Evolutionary conservation across 2,329 filamentous ascomycete genomes (phyloP), one percentile per base, ranked within the genome.

Genomic region (Fusarium sp.): DNA sequence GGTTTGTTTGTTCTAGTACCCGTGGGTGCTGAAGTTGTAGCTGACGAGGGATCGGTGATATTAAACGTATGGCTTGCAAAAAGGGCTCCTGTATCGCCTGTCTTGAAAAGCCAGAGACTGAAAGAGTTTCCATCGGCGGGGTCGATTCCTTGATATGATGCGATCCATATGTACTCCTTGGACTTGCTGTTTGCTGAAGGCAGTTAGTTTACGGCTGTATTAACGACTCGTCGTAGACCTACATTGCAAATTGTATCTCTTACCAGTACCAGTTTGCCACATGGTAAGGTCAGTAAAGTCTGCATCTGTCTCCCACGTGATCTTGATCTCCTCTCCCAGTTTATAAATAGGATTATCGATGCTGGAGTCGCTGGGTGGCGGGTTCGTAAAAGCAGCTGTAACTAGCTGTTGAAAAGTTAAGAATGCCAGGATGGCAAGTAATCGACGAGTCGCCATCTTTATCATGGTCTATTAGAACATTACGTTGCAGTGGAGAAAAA

Each of bases 11-110:
- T 45, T 37, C 27, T 23, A 1, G 49, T 38, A 2, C 32, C 11
- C 20, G 38, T 41, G 1, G n/a, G 23, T 0, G 56, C 12, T 12
- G 49, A 64, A 5, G 42, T 48, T n/a, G 49, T 44, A 6, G 17
- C 1, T 11, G 60, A 20, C 4, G 30, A 38, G 1, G 62, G 62
- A 20, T 65, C 59, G 9, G 37, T 65, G n/a, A 65, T 65, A 5
- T 65, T 65, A 17, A 65, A 65, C 6, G 17, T 46, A 14, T 65
- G 62, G 2, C 59, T 65, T 0, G 60, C 40, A 12, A 65, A 64
- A 1, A 64, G 32, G 2, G 62, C 18, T 0, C 38, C 14, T 7
- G 37, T 64, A 6, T 65, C 15, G 0, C 62, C 61, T 5, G 41
- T 48, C n/a, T 64, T 37, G 15, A 65, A 65, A 12, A 64, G 5